Evolutionary conservation across 192 early-diverging fungal species (phyloP), one percentile per base, ranked within the genome.

Genomic region (Coemansia sp.): DNA sequence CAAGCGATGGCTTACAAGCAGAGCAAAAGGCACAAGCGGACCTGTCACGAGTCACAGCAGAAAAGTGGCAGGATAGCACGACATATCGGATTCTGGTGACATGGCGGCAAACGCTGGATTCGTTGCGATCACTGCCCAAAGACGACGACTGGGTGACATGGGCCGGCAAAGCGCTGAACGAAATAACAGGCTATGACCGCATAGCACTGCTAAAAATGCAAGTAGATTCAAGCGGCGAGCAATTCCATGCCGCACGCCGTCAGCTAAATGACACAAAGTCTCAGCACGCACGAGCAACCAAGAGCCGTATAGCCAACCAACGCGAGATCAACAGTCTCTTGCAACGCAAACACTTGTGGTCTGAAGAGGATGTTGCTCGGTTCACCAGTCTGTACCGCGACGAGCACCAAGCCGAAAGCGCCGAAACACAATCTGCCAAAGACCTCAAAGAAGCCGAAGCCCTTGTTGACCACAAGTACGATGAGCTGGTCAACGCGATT

Each of bases 261-360:
- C 54, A 58, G 4, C 67, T 87, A 22, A 74, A 84, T 16, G 24
- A 11, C 1, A 72, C 82, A 16, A 92, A 90, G 66, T 39, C 59
- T 20, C 54, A 66, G 0, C 88, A 92, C 58, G 79, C 87, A 22
- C 53, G 78, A n/a, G 82, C 86, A 0, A 82, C 88, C 51, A 69
- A 81, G 9, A 66, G 68, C 2, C 81, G 88, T 8, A 84, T 88
- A 0, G 65, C 73, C 12, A 87, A 85, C 20, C 91, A 92, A 71
- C 85, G 89, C 24, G 88, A 87, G 51, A 90, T 92, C 55, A 92
- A 89, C 66, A 85, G 88, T 20, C 70, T 92, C 5, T 64, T 92
- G 13, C 91, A 92, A 61, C 85, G 91, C 43, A 92, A 92, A 66
- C 87, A 89, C 48, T 61, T 84, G 26, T 92, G 91, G 91, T 83